These are phyloP conservation scores for Moesziomyces globuligerus DNA, from an alignment of 1,284 basidiomycete genomes.

Conservation along the genomic window DNA sequence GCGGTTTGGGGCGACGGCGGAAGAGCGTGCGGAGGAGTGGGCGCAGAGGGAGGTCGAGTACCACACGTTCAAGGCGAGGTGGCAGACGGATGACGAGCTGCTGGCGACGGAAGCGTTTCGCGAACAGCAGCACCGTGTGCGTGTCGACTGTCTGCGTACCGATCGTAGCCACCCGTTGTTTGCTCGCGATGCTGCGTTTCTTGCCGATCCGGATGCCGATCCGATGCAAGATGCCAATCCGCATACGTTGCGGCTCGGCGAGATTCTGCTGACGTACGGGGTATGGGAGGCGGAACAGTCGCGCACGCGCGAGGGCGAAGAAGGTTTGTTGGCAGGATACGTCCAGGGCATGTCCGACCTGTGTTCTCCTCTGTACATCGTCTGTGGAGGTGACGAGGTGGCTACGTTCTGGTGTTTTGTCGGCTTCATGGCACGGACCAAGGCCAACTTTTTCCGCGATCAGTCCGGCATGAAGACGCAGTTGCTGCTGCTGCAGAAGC, in stretches of 20 bases:
- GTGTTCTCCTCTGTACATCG: slow-evolving; percentile 90
- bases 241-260: slow-evolving; percentile 81
- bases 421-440: slow-evolving; percentile 93
- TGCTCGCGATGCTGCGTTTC: slow-evolving; percentile 27
- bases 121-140: slow-evolving; percentile 83
- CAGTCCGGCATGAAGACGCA: slow-evolving; percentile 98
- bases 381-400: slow-evolving; percentile 87
- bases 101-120: slow-evolving; percentile 24
- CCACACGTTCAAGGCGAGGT: slow-evolving; percentile 36
- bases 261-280: slow-evolving; percentile 85
- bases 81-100: slow-evolving; percentile 41
- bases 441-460: slow-evolving; percentile 92
- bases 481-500: slow-evolving; percentile 84
- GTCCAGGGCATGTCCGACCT: slow-evolving; percentile 98
- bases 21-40: slow-evolving; percentile 51
- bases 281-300: slow-evolving; percentile 49
- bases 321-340: slow-evolving; percentile 69
- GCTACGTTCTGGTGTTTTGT: slow-evolving; percentile 96
- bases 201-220: slow-evolving; percentile 55
- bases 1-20: slow-evolving; percentile 74
- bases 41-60: slow-evolving; percentile 35
- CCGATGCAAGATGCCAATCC: slow-evolving; percentile 75
- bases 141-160: slow-evolving; percentile 96
- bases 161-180: slow-evolving; percentile 91
- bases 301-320: not conserved